Evolutionary conservation across 306 rosid genomes (phyloP), one percentile per base, ranked within the genome.

Genomic region (Quercus agrifolia): DNA sequence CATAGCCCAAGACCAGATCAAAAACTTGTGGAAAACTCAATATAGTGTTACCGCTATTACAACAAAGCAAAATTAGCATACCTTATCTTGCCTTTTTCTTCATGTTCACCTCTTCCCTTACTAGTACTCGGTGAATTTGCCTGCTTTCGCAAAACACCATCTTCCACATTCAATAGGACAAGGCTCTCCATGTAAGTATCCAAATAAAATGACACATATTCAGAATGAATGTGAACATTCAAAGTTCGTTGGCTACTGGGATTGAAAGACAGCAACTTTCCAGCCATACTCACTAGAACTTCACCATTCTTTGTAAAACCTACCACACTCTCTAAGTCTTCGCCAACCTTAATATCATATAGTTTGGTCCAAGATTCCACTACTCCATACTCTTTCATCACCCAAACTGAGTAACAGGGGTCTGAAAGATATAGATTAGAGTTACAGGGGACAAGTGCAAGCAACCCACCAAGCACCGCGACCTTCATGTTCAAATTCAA

Each of bases 361-460:
- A 63, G n/a, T 9, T 63, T 28, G 13, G 70, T 63, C 70, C 70
- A 63, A 27, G 70, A 63, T 14, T 28, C 70, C 19, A 35, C 41
- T 28, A 28, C 20, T 63, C 41, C 70, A 28, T 63, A 63, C 20
- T 63, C 41, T 27, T 27, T 63, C 70, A 63, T 63, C 70, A 63
- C 70, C 70, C 70, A 63, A 35, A 63, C 70, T 15, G 70, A 63
- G 20, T 63, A 33, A 28, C 41, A 63, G 10, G 0, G 10, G 9
- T 1, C 41, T 28, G 17, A 49, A 12, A 13, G 0, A 35, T 35
- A 4, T 6, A 0, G 20, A 19, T 2, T 1, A 6, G 11, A 15
- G 54, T 63, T 63, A 63, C 70, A 63, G 5, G 70, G 70, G 70
- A 63, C 70, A 63, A 63, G 41, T 9, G 70, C 70, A 63, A 63